Evolutionary conservation across 1,139 yeast genomes (phyloP).

Genomic region (Eremothecium coryli): DNA sequence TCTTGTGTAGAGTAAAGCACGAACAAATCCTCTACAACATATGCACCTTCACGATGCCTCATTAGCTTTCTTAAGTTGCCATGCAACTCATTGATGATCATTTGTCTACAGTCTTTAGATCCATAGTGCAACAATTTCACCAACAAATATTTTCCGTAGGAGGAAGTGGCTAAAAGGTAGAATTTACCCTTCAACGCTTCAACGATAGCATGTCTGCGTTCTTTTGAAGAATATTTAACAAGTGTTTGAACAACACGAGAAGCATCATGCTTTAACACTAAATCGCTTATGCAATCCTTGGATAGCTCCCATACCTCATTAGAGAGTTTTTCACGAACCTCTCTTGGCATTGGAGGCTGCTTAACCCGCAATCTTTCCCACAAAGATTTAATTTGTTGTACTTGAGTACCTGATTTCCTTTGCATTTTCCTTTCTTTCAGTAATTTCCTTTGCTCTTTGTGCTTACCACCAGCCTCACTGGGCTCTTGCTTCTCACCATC

Average conservation of each 20-base stretch:
- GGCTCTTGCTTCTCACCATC: slow-evolving; percentile 10
- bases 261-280: slow-evolving; percentile 93
- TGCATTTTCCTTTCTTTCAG: slow-evolving; percentile 76
- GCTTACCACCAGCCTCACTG: slow-evolving; percentile 41
- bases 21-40: slow-evolving; percentile 88
- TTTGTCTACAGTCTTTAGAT: slow-evolving; percentile 63
- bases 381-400: slow-evolving; percentile 72
- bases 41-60: slow-evolving; percentile 99
- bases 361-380: slow-evolving; percentile 92
- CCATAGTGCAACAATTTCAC: slow-evolving; percentile 91
- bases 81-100: slow-evolving; percentile 74
- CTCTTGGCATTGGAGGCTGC: slow-evolving; percentile 71
- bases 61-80: slow-evolving; percentile 85
- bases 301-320: slow-evolving; percentile 80
- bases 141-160: slow-evolving; percentile 86
- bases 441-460: slow-evolving; percentile 73
- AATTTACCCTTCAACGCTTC: slow-evolving; percentile 63
- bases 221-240: slow-evolving; percentile 74
- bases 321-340: slow-evolving; percentile 67
- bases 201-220: slow-evolving; percentile 67
- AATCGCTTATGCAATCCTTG: slow-evolving; percentile 66
- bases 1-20: slow-evolving; percentile 76
- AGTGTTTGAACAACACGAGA: slow-evolving; percentile 93
- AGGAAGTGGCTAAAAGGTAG: slow-evolving; percentile 78
- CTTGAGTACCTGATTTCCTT: slow-evolving; percentile 78